Evolutionary conservation across 192 early-diverging fungal species (phyloP).

Genomic region (Jimgerdemannia flammicorona): DNA sequence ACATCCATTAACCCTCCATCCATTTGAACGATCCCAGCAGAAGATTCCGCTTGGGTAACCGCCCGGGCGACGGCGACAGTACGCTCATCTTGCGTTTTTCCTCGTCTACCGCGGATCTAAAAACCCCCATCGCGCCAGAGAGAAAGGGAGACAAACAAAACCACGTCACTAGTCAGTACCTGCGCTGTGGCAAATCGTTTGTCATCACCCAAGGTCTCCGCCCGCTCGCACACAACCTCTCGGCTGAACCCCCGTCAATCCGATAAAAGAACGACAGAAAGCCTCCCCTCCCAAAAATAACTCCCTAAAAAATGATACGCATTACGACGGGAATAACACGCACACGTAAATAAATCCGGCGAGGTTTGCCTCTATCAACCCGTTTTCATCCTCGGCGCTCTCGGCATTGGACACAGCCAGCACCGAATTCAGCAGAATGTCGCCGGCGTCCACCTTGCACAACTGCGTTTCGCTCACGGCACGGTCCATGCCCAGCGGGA

Average conservation of each 20-base stretch:
- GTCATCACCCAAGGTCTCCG: background rate
- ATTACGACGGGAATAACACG: conserved; percentile 6
- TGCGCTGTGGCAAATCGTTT: background rate
- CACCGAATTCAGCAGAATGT: conserved; percentile 81
- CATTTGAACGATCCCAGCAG: conserved; percentile 86
- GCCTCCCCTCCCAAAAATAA: too few species aligned
- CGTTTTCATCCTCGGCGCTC: conserved; percentile 36
- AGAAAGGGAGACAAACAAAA: background rate
- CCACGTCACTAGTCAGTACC: background rate
- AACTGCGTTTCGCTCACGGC: conserved; percentile 77
- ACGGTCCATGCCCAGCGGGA: conserved; percentile 85
- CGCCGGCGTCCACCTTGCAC: conserved; percentile 73
- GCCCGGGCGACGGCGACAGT: conserved; percentile 82
- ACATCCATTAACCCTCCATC: conserved; percentile 59
- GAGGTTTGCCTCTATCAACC: conserved; percentile 61
- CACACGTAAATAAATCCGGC: conserved; percentile 86
- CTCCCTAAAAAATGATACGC: too few species aligned
- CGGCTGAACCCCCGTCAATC: background rate
- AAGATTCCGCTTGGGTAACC: conserved; percentile 80
- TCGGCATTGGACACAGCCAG: conserved; percentile 77
- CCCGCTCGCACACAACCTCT: too few species aligned
- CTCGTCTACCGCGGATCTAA: conserved; percentile 77
- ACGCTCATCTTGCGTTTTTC: conserved; percentile 77
- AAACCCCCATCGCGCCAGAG: background rate
- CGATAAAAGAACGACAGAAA: background rate